These are phyloP conservation scores for Flaveria sonorensis DNA, from an alignment of 129 eudicot species.

Conservation along the genomic window DNA sequence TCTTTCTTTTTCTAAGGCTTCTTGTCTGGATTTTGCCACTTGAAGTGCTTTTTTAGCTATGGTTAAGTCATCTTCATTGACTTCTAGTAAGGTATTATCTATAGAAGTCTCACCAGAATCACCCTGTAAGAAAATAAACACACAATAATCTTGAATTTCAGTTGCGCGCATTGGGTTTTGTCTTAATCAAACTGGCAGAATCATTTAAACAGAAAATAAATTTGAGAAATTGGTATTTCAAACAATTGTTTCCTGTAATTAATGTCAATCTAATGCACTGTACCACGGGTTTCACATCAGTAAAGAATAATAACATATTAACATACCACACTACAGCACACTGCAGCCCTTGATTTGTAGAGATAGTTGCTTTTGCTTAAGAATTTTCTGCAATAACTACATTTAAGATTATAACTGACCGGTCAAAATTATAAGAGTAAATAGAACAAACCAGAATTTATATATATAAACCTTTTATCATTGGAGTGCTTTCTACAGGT, in stretches of 20 bases:
- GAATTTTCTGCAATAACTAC: constrained; percentile 28
- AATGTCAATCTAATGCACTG: constrained; percentile 4
- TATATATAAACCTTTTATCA: constrained; percentile 29
- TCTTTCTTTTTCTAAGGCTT: constrained; percentile 50
- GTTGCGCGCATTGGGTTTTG: background rate
- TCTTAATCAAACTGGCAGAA: background rate
- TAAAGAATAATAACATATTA: constrained; percentile 29
- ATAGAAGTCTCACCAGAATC: constrained; percentile 37
- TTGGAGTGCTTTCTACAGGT: constrained; percentile 26
- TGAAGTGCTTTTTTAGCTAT: constrained; percentile 40
- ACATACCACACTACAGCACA: constrained; percentile 50
- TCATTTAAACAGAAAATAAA: background rate
- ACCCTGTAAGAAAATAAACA: constrained; percentile 35
- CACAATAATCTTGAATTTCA: background rate
- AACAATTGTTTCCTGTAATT: background rate
- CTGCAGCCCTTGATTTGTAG: constrained; percentile 34
- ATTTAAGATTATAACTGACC: constrained; percentile 7
- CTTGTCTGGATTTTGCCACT: constrained; percentile 37
- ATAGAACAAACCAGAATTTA: background rate
- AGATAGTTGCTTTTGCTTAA: constrained; percentile 18
- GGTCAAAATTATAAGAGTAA: background rate
- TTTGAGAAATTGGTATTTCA: constrained; percentile 7
- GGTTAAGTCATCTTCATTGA: constrained; percentile 33
- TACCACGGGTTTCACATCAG: background rate
- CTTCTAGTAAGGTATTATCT: constrained; percentile 36